Base-by-base conservation (phyloP, 441 rosid genomes). In the Populus trichocarpa region DNA sequence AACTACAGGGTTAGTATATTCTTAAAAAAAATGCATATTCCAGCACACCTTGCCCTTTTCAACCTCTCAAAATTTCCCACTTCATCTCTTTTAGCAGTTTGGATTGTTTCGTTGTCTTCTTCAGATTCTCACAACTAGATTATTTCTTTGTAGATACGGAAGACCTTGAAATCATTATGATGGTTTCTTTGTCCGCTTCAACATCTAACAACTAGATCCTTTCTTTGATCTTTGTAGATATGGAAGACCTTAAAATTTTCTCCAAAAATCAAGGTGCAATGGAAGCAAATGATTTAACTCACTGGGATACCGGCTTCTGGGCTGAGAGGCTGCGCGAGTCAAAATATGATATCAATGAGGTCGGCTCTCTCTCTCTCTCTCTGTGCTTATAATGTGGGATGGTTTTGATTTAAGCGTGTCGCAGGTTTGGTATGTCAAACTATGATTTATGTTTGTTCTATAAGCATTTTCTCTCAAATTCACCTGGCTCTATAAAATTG, bases 311-410 rank as follows among this genome's bases (percentile, higher is more conserved):
- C n/a, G 81, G 40, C 77, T 95, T 90, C 88, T 95, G 99, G 99
- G 88, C 96, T 73, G 99, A 95, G 89, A 93, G 99, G 86, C 95
- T 93, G 78, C 99, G 98, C 67, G 99, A 95, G 77, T 88, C 95
- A 59, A 95, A 89, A 91, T 95, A 89, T 78, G 90, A 91, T 81
- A 93, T 93, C 78, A 95, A 92, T 82, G 96, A 95, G 97, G 99
- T 95, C 67, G 26, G 25, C 12, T 36, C 73, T 42, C 33, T 53
- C 67, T 12, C 1, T 0, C 12, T 12, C 46, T 13, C 46, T 81
- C n/a, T 20, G 0, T 33, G 65, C 25, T 59, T 59, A 5, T 67
- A 36, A 20, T 33, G 25, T 4, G 42, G 32, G 3, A 25, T 42
- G 22, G 20, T 69, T 73, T 36, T 33, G 57, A 30, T 46, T n/a